phyloP scores from a whole-genome alignment of 441 rosid genomes.

The Pelargonium australe region DNA sequence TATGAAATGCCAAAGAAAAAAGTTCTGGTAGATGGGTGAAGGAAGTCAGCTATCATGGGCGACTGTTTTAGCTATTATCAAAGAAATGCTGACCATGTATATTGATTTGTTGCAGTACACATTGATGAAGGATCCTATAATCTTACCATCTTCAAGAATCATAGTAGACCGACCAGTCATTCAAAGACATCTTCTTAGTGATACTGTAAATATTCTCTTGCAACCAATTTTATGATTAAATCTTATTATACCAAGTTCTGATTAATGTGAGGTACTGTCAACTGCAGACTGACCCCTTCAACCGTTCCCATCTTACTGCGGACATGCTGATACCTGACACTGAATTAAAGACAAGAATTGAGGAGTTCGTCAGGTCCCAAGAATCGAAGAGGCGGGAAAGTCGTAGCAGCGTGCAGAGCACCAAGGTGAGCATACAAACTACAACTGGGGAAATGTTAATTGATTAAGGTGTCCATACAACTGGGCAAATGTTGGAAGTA shows the following conservation, averaged over 20 bases:
- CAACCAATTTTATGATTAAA: background rate
- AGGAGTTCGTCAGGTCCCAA: conserved; percentile 65
- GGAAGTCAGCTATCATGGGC: background rate
- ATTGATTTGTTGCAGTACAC: conserved; percentile 51
- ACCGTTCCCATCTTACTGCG: conserved; percentile 75
- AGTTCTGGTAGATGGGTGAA: no score
- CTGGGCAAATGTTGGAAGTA: background rate
- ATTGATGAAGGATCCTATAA: conserved; percentile 96
- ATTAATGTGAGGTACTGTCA: conserved; percentile 10
- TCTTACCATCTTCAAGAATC: conserved; percentile 85
- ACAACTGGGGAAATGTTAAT: conserved; percentile 71
- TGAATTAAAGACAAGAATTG: conserved; percentile 73
- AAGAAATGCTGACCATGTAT: background rate
- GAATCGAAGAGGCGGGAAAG: conserved; percentile 49
- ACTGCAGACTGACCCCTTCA: conserved; percentile 90
- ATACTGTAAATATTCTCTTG: conserved; percentile 37
- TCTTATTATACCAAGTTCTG: conserved; percentile 5
- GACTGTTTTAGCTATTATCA: background rate
- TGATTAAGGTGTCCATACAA: conserved; percentile 34
- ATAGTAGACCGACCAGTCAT: conserved; percentile 84
- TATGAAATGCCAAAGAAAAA: no score
- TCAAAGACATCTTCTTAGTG: conserved; percentile 99
- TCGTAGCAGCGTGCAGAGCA: conserved; percentile 35
- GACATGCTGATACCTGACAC: conserved; percentile 78
- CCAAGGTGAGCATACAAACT: conserved; percentile 67